These are phyloP conservation scores for Chalaropsis thielavioides DNA, from an alignment of 2,329 filamentous ascomycete species.

Conservation along the genomic window DNA sequence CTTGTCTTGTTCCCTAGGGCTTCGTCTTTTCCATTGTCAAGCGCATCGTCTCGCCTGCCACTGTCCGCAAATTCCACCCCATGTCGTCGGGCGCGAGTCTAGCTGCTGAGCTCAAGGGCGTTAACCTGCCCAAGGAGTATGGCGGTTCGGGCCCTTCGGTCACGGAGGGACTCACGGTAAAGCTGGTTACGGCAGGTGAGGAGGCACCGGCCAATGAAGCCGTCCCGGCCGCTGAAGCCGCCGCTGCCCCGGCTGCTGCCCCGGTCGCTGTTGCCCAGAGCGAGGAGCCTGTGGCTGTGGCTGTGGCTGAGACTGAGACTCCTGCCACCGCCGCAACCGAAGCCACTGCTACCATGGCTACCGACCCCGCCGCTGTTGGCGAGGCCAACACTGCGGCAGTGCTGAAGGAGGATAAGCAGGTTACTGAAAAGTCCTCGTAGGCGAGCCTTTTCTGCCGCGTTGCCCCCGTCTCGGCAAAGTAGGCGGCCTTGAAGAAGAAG, in stretches of 20 bases:
- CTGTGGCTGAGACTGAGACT: conserved; percentile 9
- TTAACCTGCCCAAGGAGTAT: conserved; percentile 61
- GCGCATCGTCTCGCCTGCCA: conserved; percentile 57
- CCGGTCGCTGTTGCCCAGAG: neutral
- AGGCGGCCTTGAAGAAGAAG: neutral
- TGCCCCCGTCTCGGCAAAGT: neutral
- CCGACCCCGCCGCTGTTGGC: conserved; percentile 10
- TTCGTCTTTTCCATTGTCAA: conserved; percentile 69
- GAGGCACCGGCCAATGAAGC: conserved; percentile 10
- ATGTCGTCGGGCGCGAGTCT: conserved; percentile 59
- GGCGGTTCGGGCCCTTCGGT: conserved; percentile 51
- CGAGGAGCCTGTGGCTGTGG: conserved; percentile 12
- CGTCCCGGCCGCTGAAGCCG: conserved; percentile 10
- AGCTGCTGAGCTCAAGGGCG: conserved; percentile 40
- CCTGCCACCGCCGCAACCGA: neutral
- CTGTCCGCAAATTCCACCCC: conserved; percentile 66
- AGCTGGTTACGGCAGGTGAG: conserved; percentile 20
- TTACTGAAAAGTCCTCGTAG: conserved; percentile 17
- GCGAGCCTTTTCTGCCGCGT: conserved; percentile 18
- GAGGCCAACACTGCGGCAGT: conserved; percentile 12
- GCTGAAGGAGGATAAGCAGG: conserved; percentile 16
- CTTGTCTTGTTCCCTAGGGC: conserved; percentile 28
- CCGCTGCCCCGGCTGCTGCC: neutral
- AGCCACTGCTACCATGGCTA: neutral
- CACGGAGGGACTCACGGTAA: conserved; percentile 26